These are phyloP conservation scores for Leccinum olivaceoglutinosum DNA, from an alignment of 1,284 basidiomycete species.

Conservation along the genomic window DNA sequence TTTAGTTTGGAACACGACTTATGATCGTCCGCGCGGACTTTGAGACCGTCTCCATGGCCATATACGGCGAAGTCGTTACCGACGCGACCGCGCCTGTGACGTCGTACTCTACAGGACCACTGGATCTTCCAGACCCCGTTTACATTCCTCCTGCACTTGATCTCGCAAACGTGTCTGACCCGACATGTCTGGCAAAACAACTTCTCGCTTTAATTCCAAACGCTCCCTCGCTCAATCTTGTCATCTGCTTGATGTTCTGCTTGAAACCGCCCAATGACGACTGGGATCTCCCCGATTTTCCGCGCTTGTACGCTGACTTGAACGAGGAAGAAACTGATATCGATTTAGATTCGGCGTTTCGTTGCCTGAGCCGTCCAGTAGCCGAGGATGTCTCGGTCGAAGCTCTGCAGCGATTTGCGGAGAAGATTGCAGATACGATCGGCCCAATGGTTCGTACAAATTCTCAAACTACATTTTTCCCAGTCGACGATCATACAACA, in stretches of 20 bases:
- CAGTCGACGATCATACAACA: constrained; percentile 9
- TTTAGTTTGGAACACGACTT: constrained; percentile 67
- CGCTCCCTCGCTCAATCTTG: constrained; percentile 53
- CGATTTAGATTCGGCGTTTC: constrained; percentile 49
- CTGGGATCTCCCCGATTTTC: constrained; percentile 71
- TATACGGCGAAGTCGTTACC: constrained; percentile 25
- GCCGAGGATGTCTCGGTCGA: constrained; percentile 47
- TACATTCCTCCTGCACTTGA: constrained; percentile 40
- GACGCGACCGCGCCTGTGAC: constrained; percentile 11
- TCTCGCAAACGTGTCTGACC: constrained; percentile 54
- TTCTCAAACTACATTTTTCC: background rate
- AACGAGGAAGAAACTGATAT: constrained; percentile 42
- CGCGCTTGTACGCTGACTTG: constrained; percentile 57
- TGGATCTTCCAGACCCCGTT: constrained; percentile 18
- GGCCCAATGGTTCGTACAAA: constrained; percentile 43
- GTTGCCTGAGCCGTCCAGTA: constrained; percentile 49
- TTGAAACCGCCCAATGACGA: constrained; percentile 69
- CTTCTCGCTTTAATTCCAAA: constrained; percentile 56
- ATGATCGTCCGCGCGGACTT: constrained; percentile 75
- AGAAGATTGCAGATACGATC: constrained; percentile 46
- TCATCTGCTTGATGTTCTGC: constrained; percentile 68
- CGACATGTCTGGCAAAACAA: constrained; percentile 53
- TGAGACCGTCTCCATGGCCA: constrained; percentile 45
- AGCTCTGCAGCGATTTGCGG: constrained; percentile 45
- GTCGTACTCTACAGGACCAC: constrained; percentile 15